Base-by-base conservation (phyloP, 1,284 basidiomycete species). In the Sanghuangporus baumii region DNA sequence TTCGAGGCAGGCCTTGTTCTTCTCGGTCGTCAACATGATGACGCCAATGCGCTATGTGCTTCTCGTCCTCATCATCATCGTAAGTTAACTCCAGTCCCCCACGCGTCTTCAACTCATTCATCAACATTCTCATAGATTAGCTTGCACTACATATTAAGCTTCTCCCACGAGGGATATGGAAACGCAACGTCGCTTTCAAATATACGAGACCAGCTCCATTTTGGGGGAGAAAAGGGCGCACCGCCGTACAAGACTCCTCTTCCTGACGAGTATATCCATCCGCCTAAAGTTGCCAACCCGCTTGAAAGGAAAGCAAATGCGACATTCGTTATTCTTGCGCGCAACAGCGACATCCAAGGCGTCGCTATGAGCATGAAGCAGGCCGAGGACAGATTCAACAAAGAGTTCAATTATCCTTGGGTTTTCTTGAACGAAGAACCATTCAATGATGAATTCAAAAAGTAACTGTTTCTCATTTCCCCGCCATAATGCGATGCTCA, bases 341-440 rank as follows among this genome's bases (percentile, higher is more conserved):
- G 94, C 37, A 96, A 96, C 71, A 78, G 83, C 51, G 94, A 96
- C 72, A 74, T 95, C 55, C 77, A 82, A 67, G 87, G 87, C 2
- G 84, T 94, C 65, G 75, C 89, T 60, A 81, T 73, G 66, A 91
- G 88, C 71, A 81, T 92, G 76, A 89, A 88, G 72, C 88, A 91
- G 72, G 81, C 89, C 74, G 89, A 92, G 73, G 88, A 91, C 70
- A 80, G 88, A 46, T 91, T 94, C 79, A 95, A 95, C 78, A 87
- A 87, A 71, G 88, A 90, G 73, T 93, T 88, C 69, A 76, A 83
- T 51, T 96, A 95, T 73, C 91, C 92, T 31, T 95, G 91, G 70
- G 87, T 93, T 43, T 91, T 96, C 75, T 78, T 96, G 62, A 95
- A 95, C 70, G 93, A 96, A 55, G 80, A 88, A 63, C 80, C 81